Evolutionary conservation across 208 protist species (phyloP).

Genomic region (Angomonas desouzai): DNA sequence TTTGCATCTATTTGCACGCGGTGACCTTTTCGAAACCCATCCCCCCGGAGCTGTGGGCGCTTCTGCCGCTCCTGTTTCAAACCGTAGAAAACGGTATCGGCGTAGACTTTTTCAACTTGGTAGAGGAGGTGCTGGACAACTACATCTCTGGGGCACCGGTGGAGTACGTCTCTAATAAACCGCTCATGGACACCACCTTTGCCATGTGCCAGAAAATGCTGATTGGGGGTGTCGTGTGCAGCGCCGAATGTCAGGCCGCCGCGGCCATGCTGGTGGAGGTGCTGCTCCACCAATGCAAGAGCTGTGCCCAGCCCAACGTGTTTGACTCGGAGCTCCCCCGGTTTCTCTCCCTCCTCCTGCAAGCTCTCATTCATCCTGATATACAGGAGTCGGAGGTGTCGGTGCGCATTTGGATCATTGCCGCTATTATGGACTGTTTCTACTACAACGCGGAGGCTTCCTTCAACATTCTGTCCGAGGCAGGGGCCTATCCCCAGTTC

Average conservation of each 20-base stretch:
- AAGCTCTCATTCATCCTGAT: conserved; percentile 58
- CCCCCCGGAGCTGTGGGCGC: conserved; percentile 53
- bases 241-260: conserved; percentile 45
- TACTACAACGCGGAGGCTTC: conserved; percentile 76
- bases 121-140: conserved; percentile 86
- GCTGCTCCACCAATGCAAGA: conserved; percentile 84
- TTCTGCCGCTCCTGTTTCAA: conserved; percentile 61
- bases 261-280: conserved; percentile 79
- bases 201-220: conserved; percentile 81
- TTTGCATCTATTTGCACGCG: conserved; percentile 65
- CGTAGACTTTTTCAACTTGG: conserved; percentile 76
- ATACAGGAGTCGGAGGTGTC: conserved; percentile 42
- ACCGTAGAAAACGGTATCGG: conserved; percentile 72
- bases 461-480: conserved; percentile 41
- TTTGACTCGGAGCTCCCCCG: conserved; percentile 59
- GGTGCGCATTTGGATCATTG: conserved; percentile 74
- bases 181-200: conserved; percentile 72
- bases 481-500: conserved; percentile 61
- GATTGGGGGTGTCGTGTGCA: conserved; percentile 46
- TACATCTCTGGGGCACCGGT: conserved; percentile 62
- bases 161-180: conserved; percentile 51
- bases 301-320: conserved; percentile 23
- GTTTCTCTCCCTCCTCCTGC: conserved; percentile 63
- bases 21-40: conserved; percentile 68
- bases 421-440: conserved; percentile 82